Evolutionary conservation across 139 green algal species (phyloP).

Genomic region (Desmodesmus armatus): DNA sequence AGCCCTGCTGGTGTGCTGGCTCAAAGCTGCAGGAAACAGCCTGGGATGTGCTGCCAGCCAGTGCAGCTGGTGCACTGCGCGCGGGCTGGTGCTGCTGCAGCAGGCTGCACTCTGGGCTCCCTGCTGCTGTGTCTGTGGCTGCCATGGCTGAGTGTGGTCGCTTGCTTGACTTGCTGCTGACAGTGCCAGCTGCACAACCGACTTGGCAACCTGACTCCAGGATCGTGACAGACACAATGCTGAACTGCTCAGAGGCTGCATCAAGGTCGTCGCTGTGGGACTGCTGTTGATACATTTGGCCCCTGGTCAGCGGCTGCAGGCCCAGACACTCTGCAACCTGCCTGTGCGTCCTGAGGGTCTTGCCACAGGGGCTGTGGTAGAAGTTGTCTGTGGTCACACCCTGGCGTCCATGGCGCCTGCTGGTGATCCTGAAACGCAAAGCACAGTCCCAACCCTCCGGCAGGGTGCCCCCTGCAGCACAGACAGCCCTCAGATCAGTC

Average conservation of each 20-base stretch:
- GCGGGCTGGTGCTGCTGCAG: not conserved
- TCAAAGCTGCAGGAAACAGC: not conserved
- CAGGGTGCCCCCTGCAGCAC: slow-evolving; percentile 9
- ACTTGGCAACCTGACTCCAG: not conserved
- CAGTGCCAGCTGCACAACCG: not conserved
- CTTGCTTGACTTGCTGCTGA: not conserved
- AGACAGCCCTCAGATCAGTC: not conserved
- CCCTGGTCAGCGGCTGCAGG: not conserved
- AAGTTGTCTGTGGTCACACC: slow-evolving; percentile 44
- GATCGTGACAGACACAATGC: not conserved
- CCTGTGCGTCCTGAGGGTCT: slow-evolving; percentile 35
- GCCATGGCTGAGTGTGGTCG: not conserved
- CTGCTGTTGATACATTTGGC: too few relatives aligned
- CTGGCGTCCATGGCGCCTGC: slow-evolving; percentile 1
- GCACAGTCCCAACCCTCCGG: slow-evolving; percentile 28
- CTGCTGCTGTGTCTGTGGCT: not conserved
- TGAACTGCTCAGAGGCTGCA: not conserved
- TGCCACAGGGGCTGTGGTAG: slow-evolving; percentile 42
- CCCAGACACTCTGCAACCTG: slow-evolving; percentile 38
- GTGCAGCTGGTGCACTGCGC: not conserved
- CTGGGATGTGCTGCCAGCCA: not conserved
- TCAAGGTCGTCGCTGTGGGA: not conserved
- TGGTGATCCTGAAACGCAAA: slow-evolving; percentile 33
- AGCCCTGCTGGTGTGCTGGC: not conserved
- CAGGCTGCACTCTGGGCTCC: not conserved